Percentiles rank a stretch among this genome's conserved stretches.
phyloP scores from a whole-genome alignment of 257 asterid genomes.

The Catharanthus roseus region DNA sequence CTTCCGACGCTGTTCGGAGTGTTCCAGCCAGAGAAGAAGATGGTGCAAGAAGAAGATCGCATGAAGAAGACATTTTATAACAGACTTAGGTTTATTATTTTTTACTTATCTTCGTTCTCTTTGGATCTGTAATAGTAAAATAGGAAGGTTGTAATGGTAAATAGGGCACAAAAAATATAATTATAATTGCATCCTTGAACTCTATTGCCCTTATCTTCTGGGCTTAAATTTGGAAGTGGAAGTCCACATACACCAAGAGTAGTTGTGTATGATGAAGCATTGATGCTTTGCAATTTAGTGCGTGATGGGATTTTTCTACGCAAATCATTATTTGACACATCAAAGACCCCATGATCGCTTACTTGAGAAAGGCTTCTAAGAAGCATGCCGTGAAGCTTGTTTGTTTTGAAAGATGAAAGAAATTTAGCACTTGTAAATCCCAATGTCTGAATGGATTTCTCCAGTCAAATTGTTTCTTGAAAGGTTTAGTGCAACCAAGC shows the following conservation, averaged over 20 bases:
- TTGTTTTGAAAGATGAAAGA: constrained; percentile 25
- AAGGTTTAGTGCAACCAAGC: constrained; percentile 25
- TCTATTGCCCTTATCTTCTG: background rate
- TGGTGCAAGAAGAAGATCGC: too few relatives aligned
- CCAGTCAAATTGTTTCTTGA: constrained; percentile 11
- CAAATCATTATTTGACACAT: constrained; percentile 15
- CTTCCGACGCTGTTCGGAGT: too few relatives aligned
- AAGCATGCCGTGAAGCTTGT: constrained; percentile 20
- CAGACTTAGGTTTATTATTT: too few relatives aligned
- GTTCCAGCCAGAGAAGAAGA: too few relatives aligned
- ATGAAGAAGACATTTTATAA: too few relatives aligned
- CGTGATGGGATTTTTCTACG: constrained; percentile 16
- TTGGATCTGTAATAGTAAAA: too few relatives aligned
- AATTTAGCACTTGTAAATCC: constrained; percentile 18
- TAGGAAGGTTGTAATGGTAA: too few relatives aligned
- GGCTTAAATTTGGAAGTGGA: constrained; percentile 20
- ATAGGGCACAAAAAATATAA: too few relatives aligned
- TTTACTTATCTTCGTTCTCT: too few relatives aligned
- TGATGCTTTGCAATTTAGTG: constrained; percentile 23
- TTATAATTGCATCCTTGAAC: constrained; percentile 11
- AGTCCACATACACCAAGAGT: constrained; percentile 26
- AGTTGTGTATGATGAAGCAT: constrained; percentile 13
- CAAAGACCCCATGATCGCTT: constrained; percentile 2
- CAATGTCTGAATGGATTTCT: constrained; percentile 26
- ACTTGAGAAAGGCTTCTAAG: constrained; percentile 13